Percentiles rank a stretch among this genome's conserved stretches.
Conservation (phyloP, 139 green algal species). For the Chlorella ohadii region DNA sequence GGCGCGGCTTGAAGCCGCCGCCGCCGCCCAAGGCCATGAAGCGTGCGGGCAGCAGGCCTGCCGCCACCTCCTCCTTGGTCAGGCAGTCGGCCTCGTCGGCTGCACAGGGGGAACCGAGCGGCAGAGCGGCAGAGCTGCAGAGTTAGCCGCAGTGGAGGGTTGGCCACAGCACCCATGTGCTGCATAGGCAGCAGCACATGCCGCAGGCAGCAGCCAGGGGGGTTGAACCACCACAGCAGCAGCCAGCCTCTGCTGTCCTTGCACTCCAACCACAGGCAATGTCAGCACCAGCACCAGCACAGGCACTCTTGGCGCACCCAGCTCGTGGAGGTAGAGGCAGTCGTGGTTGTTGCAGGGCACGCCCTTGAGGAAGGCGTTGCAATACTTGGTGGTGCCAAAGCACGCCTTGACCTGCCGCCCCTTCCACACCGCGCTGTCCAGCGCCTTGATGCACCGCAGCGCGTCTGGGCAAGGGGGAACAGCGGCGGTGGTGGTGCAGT, state of each 20-base stretch:
- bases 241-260: no score
- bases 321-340: conserved; percentile 93
- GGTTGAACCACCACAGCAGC: no score
- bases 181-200: no score
- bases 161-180: no score
- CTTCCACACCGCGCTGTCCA: conserved; percentile 81
- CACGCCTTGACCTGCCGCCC: conserved; percentile 81
- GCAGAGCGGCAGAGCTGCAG: no score
- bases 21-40: conserved; percentile 45
- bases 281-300: no score
- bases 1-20: conserved; percentile 47
- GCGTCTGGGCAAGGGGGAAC: conserved; percentile 61
- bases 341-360: conserved; percentile 89
- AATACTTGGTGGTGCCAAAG: conserved; percentile 98
- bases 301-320: conserved; percentile 62
- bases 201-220: no score
- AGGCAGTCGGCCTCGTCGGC: conserved; percentile 82
- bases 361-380: conserved; percentile 92
- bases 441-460: conserved; percentile 79
- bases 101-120: conserved; percentile 34
- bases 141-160: no score
- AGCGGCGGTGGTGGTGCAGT: not conserved
- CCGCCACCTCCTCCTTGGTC: conserved; percentile 87
- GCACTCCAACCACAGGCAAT: not conserved
- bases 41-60: conserved; percentile 51